Evolutionary conservation across 78 protist genomes (phyloP), one percentile per base, ranked within the genome.

Genomic region (Chrysochromulina tobinii): DNA sequence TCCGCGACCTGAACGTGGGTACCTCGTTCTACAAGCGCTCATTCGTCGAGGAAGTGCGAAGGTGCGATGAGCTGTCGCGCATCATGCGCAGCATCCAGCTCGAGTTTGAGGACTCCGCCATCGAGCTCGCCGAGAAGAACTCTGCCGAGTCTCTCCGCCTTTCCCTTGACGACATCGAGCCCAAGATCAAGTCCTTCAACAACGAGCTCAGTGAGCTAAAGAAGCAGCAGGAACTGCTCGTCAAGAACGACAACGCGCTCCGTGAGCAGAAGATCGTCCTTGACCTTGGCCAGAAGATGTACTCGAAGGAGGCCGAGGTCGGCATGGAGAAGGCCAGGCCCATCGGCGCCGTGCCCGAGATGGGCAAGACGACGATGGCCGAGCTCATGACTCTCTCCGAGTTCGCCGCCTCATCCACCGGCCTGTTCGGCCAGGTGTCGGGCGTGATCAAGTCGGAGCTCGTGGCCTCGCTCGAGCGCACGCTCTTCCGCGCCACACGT

Each of bases 401-500:
- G 51, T 69, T 69, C 17, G 38, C n/a, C 51, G 38, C 79, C 2
- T 6, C 69, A 21, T 3, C 8, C 69, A 64, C n/a, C 58, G 18
- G 64, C 4, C 3, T 54, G 58, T 50, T 79, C 50, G 61, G n/a
- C 2, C 14, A 20, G 18, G 51, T 79, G 48, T 6, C 87, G 6
- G 87, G 87, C 15, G 61, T 54, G 21, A 38, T 79, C n/a, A 54
- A 54, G 64, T 0, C 20, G 15, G 50, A 51, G 64, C 21, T 48
- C 1, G 61, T 54, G 38, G 21, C 2, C 18, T 20, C 87, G 58
- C 61, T 79, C 50, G 59, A 79, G 87, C 87, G 87, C 61, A 18
- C 54, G 11, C 3, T 79, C 50, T 79, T 51, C 64, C 87, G 87
- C 87, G n/a, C 87, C 23, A 79, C 87, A 51, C 87, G 87, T 18